Conservation (phyloP, 1,284 basidiomycete genomes). For the Pulchroboletus neoregius region DNA sequence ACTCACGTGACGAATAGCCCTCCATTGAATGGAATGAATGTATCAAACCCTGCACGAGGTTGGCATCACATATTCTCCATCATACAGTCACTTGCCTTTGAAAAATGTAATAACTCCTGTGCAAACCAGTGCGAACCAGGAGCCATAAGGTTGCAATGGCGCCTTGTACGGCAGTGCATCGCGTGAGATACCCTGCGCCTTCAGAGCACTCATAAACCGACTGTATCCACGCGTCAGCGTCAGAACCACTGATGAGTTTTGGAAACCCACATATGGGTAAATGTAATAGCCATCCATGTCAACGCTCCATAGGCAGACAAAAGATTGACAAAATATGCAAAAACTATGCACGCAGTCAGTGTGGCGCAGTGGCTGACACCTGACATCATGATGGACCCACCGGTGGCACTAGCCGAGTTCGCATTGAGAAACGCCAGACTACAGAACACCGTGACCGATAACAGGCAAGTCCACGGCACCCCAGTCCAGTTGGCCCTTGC, state of each 20-base stretch:
- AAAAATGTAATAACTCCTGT: slow-evolving; percentile 64
- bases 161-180: slow-evolving; percentile 37
- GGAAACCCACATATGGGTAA: slow-evolving; percentile 56
- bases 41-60: slow-evolving; percentile 48
- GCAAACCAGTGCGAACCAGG: slow-evolving; percentile 56
- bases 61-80: neutral
- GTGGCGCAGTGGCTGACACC: neutral
- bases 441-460: slow-evolving; percentile 58
- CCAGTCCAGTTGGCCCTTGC: slow-evolving; percentile 56
- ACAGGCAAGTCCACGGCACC: slow-evolving; percentile 52
- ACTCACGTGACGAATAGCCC: slow-evolving; percentile 61
- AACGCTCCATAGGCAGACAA: slow-evolving; percentile 62
- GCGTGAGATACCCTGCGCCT: slow-evolving; percentile 61
- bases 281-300: slow-evolving; percentile 71
- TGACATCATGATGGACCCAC: slow-evolving; percentile 33
- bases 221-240: slow-evolving; percentile 27
- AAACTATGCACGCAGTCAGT: slow-evolving; percentile 40
- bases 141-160: slow-evolving; percentile 40
- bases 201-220: slow-evolving; percentile 60
- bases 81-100: slow-evolving; percentile 36
- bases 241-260: neutral
- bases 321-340: slow-evolving; percentile 55
- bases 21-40: slow-evolving; percentile 56
- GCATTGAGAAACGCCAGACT: slow-evolving; percentile 61
- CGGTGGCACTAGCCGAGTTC: slow-evolving; percentile 44